Evolutionary conservation across 2,329 filamentous ascomycete species (phyloP).

Genomic region (Hortaea sp.): DNA sequence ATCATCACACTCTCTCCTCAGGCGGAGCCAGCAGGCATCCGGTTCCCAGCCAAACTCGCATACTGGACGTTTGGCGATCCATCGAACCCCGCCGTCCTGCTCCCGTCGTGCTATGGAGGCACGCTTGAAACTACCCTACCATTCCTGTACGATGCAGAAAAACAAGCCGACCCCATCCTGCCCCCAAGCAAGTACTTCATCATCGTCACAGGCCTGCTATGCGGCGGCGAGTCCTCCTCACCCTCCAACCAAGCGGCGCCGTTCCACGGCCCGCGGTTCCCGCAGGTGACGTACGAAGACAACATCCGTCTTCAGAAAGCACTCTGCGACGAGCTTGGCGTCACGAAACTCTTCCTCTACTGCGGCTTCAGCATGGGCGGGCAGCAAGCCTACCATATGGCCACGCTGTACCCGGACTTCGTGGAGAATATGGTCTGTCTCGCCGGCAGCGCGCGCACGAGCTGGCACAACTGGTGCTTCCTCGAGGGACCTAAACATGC

Average conservation of each 20-base stretch:
- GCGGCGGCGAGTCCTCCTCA: slow-evolving; percentile 45
- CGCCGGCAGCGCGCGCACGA: slow-evolving; percentile 42
- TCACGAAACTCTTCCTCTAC: slow-evolving; percentile 37
- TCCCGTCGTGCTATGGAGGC: slow-evolving; percentile 48
- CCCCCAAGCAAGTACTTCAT: slow-evolving; percentile 34
- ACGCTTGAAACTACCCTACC: slow-evolving; percentile 40
- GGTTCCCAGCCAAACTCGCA: slow-evolving; percentile 24
- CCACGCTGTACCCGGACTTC: slow-evolving; percentile 40
- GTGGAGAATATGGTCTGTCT: slow-evolving; percentile 38
- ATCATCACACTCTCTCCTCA: slow-evolving; percentile 15
- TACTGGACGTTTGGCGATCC: slow-evolving; percentile 35
- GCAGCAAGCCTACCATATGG: slow-evolving; percentile 44
- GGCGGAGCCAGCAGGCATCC: slow-evolving; percentile 13
- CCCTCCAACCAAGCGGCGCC: slow-evolving; percentile 38
- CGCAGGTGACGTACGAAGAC: slow-evolving; percentile 38
- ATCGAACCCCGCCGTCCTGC: slow-evolving; percentile 32
- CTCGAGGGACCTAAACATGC: slow-evolving; percentile 45
- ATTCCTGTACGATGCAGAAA: slow-evolving; percentile 28
- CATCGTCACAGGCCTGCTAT: slow-evolving; percentile 42
- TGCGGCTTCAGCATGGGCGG: slow-evolving; percentile 51
- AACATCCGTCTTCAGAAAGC: slow-evolving; percentile 43
- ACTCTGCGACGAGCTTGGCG: slow-evolving; percentile 33
- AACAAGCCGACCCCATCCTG: slow-evolving; percentile 36
- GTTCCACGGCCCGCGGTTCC: slow-evolving; percentile 30
- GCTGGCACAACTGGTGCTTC: slow-evolving; percentile 45